Percentiles rank a stretch among this genome's conserved stretches.
These are phyloP conservation scores for Vigna unguiculata DNA, from an alignment of 306 rosid species.

Conservation along the genomic window DNA sequence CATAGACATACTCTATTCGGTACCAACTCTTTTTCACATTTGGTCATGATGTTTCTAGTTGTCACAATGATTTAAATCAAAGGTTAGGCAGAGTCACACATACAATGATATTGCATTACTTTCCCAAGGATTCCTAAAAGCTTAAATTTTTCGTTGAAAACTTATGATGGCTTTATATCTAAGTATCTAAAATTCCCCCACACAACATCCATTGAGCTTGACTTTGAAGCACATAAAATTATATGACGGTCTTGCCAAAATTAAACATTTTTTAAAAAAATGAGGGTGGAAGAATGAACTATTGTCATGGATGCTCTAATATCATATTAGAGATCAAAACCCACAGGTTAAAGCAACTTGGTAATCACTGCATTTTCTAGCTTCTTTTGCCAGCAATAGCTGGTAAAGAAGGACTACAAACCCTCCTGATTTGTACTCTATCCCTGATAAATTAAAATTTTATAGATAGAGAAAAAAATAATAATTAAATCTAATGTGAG, in stretches of 20 bases:
- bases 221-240: not conserved
- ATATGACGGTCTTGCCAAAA: not conserved
- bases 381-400: not conserved
- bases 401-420: not conserved
- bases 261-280: not conserved
- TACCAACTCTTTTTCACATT: no score
- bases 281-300: not conserved
- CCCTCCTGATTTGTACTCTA: conserved; percentile 7
- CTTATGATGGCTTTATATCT: conserved; percentile 1
- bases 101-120: conserved; percentile 7
- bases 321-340: conserved; percentile 6
- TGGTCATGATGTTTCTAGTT: no score
- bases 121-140: not conserved
- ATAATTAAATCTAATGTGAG: not conserved
- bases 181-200: not conserved
- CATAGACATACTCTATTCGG: no score
- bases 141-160: not conserved
- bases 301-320: conserved; percentile 2
- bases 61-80: no score
- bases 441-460: conserved; percentile 8
- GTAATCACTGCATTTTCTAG: not conserved
- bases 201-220: not conserved
- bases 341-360: not conserved
- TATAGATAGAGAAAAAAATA: not conserved
- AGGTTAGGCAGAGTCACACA: not conserved